phyloP scores from a whole-genome alignment of 345 rosid species.

The Citrus reticulata region DNA sequence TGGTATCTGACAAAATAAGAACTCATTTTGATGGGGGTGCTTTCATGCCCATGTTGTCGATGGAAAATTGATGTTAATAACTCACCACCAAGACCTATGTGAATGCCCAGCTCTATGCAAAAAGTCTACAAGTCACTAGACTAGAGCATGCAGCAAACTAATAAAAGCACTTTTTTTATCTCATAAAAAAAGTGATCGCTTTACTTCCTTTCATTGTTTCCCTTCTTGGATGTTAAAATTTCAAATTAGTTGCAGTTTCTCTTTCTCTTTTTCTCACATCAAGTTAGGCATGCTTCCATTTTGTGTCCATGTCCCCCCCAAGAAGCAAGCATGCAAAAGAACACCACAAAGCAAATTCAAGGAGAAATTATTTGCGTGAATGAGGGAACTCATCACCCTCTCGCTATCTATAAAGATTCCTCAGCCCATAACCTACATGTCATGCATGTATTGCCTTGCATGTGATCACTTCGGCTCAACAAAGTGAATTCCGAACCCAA shows the following conservation, averaged over 20 bases:
- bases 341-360: conserved; percentile 4
- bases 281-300: conserved; percentile 17
- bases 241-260: conserved; percentile 1
- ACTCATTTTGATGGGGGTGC: neutral
- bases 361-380: neutral
- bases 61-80: conserved; percentile 16
- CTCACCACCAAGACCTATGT: conserved; percentile 17
- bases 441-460: neutral
- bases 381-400: neutral
- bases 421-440: neutral
- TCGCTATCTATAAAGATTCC: neutral
- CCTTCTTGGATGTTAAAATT: neutral
- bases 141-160: neutral
- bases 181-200: conserved; percentile 5
- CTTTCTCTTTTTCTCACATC: neutral
- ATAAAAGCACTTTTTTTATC: conserved; percentile 1
- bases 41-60: conserved; percentile 15
- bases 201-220: conserved; percentile 1
- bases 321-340: conserved; percentile 14
- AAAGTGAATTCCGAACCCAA: neutral
- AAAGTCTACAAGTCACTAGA: neutral
- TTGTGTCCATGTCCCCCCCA: neutral
- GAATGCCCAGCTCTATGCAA: neutral
- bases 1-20: too few species aligned
- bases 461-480: neutral